Base-by-base conservation (phyloP, 352 stramenopile species). In the Pythium aristosporum region DNA sequence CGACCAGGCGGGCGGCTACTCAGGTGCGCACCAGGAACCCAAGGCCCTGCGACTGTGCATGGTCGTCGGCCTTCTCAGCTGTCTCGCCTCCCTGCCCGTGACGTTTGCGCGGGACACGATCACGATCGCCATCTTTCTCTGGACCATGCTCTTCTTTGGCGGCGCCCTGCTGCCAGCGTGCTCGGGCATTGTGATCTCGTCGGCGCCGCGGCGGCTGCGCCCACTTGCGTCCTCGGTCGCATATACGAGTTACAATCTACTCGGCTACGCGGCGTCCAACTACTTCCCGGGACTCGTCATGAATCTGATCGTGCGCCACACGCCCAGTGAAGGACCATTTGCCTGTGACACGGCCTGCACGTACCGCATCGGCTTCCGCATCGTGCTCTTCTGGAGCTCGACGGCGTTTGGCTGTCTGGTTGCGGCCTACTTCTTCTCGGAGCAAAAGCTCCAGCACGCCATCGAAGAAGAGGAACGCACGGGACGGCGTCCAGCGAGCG, bases 121-220 rank as follows among this genome's bases (percentile, higher is more conserved):
- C 65, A 74, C 89, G 58, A 91, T 81, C 13, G 77, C 84, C 0
- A 74, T 70, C 3, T 92, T 88, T 56, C 74, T 94, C 18, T 94
- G 85, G 85, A 65, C 92, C 32, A 46, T 94, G 50, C 71, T 94
- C 15, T 94, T 92, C 69, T 94, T 94, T 47, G 83, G 85, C 13
- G 85, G 85, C 10, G 87, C 83, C 4, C 90, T 92, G 57, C 56
- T 94, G 7, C 85, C 85, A 30, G 84, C 85, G 49, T 94, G 83
- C 57, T 92, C 85, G 20, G 85, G 83, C 28, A 94, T 94, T 69
- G 92, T 92, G 61, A 92, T 94, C 61, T 92, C 82, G 32, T 82
- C 87, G 16, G 82, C 90, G n/a, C 82, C 85, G 3, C 71, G 82
- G 21, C 80, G 88, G 62, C 81, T 91, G 37, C 82, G 84, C 15